These are phyloP conservation scores for Rosa multiflora DNA, from an alignment of 306 rosid species.

Conservation along the genomic window DNA sequence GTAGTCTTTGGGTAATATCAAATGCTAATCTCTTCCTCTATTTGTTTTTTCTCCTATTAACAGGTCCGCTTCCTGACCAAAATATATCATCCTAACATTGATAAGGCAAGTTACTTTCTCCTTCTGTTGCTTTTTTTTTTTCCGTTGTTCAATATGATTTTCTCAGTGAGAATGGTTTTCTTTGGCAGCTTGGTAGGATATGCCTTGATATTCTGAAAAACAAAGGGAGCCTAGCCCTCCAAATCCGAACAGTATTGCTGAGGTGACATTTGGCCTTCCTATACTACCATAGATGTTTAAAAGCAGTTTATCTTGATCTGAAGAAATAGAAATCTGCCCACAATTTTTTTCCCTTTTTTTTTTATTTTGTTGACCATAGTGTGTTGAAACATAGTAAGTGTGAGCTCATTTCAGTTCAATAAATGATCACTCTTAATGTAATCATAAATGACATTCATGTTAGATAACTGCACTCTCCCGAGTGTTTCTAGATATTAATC, in stretches of 20 bases:
- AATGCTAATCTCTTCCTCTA: background rate
- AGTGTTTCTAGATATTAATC: too few relatives aligned
- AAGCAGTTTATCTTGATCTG: background rate
- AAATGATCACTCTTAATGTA: too few relatives aligned
- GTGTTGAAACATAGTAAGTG: too few relatives aligned
- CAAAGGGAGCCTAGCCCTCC: slow-evolving; percentile 41
- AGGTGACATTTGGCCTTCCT: slow-evolving; percentile 22
- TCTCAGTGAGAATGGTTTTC: slow-evolving; percentile 12
- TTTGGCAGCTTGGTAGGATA: slow-evolving; percentile 35
- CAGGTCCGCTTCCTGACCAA: slow-evolving; percentile 44
- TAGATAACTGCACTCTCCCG: too few relatives aligned
- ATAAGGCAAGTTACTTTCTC: slow-evolving; percentile 30
- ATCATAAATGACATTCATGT: too few relatives aligned
- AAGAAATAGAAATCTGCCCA: background rate
- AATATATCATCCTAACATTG: slow-evolving; percentile 46
- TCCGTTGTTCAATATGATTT: background rate
- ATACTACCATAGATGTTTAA: background rate
- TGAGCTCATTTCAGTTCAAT: too few relatives aligned
- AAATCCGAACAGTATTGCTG: slow-evolving; percentile 36
- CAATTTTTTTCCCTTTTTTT: background rate
- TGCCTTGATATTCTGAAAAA: slow-evolving; percentile 38
- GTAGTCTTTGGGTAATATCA: background rate
- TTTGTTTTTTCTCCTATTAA: background rate
- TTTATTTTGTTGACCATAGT: too few relatives aligned
- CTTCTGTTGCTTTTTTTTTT: slow-evolving; percentile 5